Percentiles rank a stretch among this genome's conserved stretches.
Evolutionary conservation across 2,329 filamentous ascomycete species (phyloP).

Genomic region (Ceratocystis colombiana): DNA sequence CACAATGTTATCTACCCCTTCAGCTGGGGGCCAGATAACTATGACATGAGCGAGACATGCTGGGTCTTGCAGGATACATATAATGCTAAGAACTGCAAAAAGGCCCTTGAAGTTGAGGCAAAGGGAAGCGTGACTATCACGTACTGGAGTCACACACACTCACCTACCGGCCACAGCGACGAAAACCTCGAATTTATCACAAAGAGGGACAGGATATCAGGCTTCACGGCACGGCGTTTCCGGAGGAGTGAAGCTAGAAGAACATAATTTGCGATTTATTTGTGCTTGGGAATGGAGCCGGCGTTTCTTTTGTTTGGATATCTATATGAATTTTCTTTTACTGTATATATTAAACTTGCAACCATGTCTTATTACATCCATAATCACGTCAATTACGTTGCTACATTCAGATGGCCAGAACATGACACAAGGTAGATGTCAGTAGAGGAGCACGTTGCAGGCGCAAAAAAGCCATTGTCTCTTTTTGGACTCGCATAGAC

Average conservation of each 20-base stretch:
- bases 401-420: neutral
- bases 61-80: conserved; percentile 27
- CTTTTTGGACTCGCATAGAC: neutral
- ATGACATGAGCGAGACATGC: conserved; percentile 25
- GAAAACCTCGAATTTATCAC: conserved; percentile 16
- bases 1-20: conserved; percentile 29
- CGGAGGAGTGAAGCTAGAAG: neutral
- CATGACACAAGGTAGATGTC: too few relatives aligned
- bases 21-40: conserved; percentile 28
- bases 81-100: conserved; percentile 27
- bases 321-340: neutral
- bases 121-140: conserved; percentile 29
- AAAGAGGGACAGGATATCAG: neutral
- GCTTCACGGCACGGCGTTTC: neutral
- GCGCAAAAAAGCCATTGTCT: neutral
- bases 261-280: neutral
- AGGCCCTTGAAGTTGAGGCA: conserved; percentile 25
- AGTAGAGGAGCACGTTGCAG: too few relatives aligned
- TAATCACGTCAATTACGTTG: too few relatives aligned
- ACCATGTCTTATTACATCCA: neutral
- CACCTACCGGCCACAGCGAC: conserved; percentile 22
- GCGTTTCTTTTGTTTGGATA: neutral
- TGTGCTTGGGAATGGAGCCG: neutral
- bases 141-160: conserved; percentile 31
- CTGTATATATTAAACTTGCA: neutral